phyloP scores from a whole-genome alignment of 352 stramenopile species.

The Phytophthora sp. region DNA sequence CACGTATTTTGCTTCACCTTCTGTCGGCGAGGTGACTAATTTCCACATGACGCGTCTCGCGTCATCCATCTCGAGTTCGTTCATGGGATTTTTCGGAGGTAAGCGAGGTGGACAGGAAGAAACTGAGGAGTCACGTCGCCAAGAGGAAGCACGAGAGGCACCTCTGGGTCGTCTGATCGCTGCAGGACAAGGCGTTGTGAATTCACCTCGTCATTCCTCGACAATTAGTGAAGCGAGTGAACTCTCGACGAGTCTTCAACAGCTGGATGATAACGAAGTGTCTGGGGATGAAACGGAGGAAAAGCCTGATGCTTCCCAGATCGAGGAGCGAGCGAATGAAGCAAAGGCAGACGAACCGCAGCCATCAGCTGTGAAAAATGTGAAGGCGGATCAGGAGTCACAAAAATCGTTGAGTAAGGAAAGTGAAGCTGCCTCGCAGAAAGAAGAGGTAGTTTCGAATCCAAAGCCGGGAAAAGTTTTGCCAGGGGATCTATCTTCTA shows the following conservation, averaged over 20 bases:
- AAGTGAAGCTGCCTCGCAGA: neutral
- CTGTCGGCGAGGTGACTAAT: conserved; percentile 81
- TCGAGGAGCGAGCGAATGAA: conserved; percentile 1
- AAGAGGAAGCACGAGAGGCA: conserved; percentile 47
- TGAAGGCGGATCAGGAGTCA: conserved; percentile 1
- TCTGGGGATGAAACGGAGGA: conserved; percentile 38
- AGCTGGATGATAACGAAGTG: conserved; percentile 28
- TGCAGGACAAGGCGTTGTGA: conserved; percentile 55
- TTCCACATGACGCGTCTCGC: conserved; percentile 84
- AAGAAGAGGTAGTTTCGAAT: conserved; percentile 12
- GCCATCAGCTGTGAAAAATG: neutral
- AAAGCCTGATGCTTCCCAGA: conserved; percentile 18
- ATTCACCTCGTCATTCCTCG: conserved; percentile 28
- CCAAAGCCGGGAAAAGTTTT: no score
- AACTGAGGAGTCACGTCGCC: conserved; percentile 26
- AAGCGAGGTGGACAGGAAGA: conserved; percentile 32
- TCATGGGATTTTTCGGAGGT: conserved; percentile 70
- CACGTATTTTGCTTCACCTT: conserved; percentile 84
- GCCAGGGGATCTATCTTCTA: no score
- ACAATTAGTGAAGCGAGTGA: conserved; percentile 40
- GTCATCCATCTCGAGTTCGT: conserved; percentile 79
- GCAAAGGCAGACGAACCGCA: neutral
- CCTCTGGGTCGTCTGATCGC: conserved; percentile 69
- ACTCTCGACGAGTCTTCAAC: conserved; percentile 35
- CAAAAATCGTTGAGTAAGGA: neutral